Conservation (phyloP, 208 protist genomes). For the Trypanosoma boissoni region DNA sequence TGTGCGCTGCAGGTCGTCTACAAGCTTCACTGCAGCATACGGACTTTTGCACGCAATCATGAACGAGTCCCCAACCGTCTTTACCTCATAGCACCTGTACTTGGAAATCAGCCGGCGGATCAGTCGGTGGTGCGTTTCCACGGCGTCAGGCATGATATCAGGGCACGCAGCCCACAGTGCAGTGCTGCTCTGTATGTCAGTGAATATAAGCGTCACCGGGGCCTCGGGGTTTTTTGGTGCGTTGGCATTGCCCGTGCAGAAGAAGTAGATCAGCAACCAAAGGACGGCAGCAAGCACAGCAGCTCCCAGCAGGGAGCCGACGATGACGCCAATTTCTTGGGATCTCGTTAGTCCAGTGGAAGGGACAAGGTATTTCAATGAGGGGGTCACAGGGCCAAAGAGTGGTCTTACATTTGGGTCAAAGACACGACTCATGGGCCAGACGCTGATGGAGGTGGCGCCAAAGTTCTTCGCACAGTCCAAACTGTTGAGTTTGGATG, state of each 20-base stretch:
- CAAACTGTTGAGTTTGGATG: not conserved
- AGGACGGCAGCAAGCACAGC: conserved; percentile 5
- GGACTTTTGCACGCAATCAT: not conserved
- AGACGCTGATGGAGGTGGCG: conserved; percentile 31
- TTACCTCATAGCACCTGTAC: not conserved
- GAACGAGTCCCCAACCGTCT: not conserved
- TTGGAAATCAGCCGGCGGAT: not conserved
- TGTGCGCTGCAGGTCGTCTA: not conserved
- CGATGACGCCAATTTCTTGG: conserved; percentile 29
- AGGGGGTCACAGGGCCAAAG: conserved; percentile 21
- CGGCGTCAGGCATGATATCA: not conserved
- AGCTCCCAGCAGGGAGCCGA: conserved; percentile 8
- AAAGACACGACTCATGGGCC: conserved; percentile 31
- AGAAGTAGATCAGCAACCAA: not conserved
- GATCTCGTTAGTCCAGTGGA: conserved; percentile 11
- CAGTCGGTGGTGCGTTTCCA: not conserved
- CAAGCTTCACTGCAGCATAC: not conserved
- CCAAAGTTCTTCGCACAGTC: conserved; percentile 39
- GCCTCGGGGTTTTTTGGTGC: conserved; percentile 37
- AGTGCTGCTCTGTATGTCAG: conserved; percentile 79
- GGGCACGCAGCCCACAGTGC: conserved; percentile 48
- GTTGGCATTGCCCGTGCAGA: conserved; percentile 28
- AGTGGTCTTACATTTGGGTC: conserved; percentile 19
- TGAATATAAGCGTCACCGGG: conserved; percentile 70
- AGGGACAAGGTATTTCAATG: conserved; percentile 28